Percentiles rank a stretch among this genome's conserved stretches.
Conservation (phyloP, 306 rosid genomes). For the Quercus robur region DNA sequence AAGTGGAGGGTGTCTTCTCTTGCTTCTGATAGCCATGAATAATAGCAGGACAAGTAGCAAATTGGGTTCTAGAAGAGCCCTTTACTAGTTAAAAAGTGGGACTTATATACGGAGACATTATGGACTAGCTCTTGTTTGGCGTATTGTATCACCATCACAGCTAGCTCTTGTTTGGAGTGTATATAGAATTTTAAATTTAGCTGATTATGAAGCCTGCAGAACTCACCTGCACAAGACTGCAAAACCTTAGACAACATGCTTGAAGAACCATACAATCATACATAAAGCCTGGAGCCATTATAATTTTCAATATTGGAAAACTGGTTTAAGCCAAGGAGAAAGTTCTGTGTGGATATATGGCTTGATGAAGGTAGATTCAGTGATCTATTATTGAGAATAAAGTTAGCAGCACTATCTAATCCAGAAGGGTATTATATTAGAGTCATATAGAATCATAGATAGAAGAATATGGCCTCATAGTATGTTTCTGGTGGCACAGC, state of each 20-base stretch:
- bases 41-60: neutral
- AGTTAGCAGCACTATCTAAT: neutral
- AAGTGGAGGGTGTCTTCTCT: neutral
- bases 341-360: neutral
- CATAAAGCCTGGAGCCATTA: neutral
- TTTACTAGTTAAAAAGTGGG: neutral
- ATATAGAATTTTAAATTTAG: neutral
- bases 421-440: neutral
- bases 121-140: neutral
- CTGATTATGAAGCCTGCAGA: neutral
- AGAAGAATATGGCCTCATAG: neutral
- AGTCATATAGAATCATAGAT: neutral
- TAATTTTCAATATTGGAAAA: neutral
- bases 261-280: neutral
- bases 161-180: neutral
- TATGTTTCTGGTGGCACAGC: neutral
- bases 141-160: neutral
- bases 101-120: neutral
- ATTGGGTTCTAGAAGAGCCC: neutral
- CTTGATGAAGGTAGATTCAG: neutral
- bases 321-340: neutral
- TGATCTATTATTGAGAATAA: neutral
- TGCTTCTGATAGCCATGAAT: neutral
- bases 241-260: neutral
- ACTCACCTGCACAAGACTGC: neutral